Evolutionary conservation across 352 stramenopile species (phyloP), one percentile per base, ranked within the genome.

Genomic region (Phytophthora niederhauseri): DNA sequence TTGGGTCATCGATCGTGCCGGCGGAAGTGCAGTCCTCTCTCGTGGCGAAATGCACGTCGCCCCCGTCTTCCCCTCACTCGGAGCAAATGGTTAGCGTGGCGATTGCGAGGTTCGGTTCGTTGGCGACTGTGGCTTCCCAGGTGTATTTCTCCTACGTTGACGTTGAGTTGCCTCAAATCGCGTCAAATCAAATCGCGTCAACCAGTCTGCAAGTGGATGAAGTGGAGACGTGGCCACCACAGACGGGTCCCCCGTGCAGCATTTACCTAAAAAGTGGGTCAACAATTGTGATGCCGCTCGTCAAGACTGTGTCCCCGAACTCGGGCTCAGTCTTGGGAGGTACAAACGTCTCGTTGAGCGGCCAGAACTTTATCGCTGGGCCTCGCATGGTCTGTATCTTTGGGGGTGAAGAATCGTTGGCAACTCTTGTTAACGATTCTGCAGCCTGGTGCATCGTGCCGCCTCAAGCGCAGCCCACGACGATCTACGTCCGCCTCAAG

Each of bases 141-240:
- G 38, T 85, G 7, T 61, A 54, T 12, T 90, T 85, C 38, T 73
- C 68, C 36, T 88, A 85, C n/a, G 49, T 72, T 1, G 20, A 85
- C n/a, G 49, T 70, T 1, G 20, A 28, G 1, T 51, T 85, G 17
- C 79, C 78, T 30, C 14, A 53, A 38, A 66, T 90, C 0, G 5
- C 76, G 6, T 15, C 45, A 22, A n/a, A n/a, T 30, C 14, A 53
- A 38, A 66, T 90, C 0, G 5, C 76, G 6, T 15, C 45, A 22
- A n/a, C 17, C 8, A 22, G 6, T 14, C 41, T 6, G 4, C 17
- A 14, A 19, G 41, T 24, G 41, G 41, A 14, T 30, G 69, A 81
- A 43, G 61, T 86, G 20, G 57, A 69, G 41, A 56, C 64, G 1
- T 64, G 46, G 22, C 71, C 67, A 1, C 17, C 60, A 12, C 62